A percentile compares a stretch with the other conserved stretches of the same genome.
phyloP scores from a whole-genome alignment of 2,329 filamentous ascomycete species.

The Sporothrix brasiliensis region DNA sequence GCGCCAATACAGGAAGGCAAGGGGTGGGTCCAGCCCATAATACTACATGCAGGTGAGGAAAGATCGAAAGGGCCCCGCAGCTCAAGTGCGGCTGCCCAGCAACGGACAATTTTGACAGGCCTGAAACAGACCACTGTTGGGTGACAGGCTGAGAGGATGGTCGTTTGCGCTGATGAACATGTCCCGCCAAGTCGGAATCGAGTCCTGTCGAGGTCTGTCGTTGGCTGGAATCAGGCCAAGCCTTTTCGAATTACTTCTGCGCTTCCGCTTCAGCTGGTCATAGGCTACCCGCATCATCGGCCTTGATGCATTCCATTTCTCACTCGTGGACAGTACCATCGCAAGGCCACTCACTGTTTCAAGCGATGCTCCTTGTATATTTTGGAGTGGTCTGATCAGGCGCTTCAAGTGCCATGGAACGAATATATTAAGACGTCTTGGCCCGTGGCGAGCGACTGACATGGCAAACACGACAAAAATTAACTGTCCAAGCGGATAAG shows the following conservation, averaged over 20 bases:
- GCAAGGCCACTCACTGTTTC: neutral
- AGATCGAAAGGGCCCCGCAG: slow-evolving; percentile 6
- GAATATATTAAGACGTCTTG: slow-evolving; percentile 3
- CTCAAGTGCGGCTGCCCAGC: slow-evolving; percentile 30
- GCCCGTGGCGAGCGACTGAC: neutral
- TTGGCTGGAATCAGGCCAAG: slow-evolving; percentile 7
- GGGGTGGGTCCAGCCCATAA: slow-evolving; percentile 17
- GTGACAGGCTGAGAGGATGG: neutral
- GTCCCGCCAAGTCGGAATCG: slow-evolving; percentile 9
- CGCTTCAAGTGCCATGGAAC: neutral
- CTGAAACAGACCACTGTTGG: slow-evolving; percentile 7
- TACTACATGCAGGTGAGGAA: neutral
- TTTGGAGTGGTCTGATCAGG: neutral
- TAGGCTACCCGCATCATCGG: no score
- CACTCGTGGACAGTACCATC: neutral
- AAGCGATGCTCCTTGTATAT: neutral
- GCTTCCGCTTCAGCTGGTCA: neutral
- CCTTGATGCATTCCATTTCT: no score
- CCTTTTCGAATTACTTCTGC: neutral
- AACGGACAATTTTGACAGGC: slow-evolving; percentile 23
- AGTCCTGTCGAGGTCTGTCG: neutral
- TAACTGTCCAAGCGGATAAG: neutral
- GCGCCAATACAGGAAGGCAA: slow-evolving; percentile 22
- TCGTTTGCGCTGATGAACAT: slow-evolving; percentile 6
- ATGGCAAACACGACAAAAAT: neutral